Conservation (phyloP, 176 grass and related monocot species). For the Carex littledalei region DNA sequence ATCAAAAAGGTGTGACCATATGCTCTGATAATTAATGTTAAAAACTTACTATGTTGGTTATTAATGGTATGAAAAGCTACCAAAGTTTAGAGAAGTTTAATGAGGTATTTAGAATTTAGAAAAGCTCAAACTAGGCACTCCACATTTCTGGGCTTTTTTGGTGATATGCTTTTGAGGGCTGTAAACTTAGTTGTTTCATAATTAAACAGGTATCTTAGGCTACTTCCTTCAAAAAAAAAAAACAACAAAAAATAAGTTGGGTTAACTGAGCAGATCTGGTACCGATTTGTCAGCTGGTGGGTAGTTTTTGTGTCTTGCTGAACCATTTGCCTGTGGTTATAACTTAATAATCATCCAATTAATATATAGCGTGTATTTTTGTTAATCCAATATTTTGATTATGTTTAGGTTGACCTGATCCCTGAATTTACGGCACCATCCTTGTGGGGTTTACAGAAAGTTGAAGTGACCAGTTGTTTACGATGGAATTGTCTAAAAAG, state of each 20-base stretch:
- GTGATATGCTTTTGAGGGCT: neutral
- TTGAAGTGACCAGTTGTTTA: neutral
- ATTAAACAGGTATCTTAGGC: neutral
- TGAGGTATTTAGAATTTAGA: neutral
- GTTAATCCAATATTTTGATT: neutral
- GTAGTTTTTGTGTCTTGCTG: neutral
- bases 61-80: neutral
- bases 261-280: neutral
- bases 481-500: neutral
- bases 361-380: neutral
- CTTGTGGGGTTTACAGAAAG: neutral
- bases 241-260: neutral
- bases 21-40: neutral
- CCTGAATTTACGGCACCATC: neutral
- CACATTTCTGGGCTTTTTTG: neutral
- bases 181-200: neutral
- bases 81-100: neutral
- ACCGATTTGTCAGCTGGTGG: neutral
- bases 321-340: neutral
- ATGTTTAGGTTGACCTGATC: neutral
- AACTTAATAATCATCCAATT: neutral
- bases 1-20: constrained; percentile 74
- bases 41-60: neutral
- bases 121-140: neutral
- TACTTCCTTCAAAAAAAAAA: neutral